Percentiles rank a stretch among this genome's conserved stretches.
These are phyloP conservation scores for Trichoderma pleuroti DNA, from an alignment of 2,329 filamentous ascomycete species.

Conservation along the genomic window DNA sequence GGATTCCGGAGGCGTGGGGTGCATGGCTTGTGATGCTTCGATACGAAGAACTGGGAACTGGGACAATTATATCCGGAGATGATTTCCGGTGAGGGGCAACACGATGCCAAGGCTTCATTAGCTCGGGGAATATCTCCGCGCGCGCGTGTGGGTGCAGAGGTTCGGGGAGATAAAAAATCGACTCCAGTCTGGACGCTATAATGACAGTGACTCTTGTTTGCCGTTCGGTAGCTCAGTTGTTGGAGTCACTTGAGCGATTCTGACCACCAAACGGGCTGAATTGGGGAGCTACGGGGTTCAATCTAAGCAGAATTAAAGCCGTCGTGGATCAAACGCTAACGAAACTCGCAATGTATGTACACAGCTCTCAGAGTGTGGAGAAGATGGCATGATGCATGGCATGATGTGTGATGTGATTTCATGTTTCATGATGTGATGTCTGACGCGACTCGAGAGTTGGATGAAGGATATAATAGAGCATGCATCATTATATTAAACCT, in stretches of 20 bases:
- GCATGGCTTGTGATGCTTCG: not conserved
- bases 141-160: not conserved
- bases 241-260: not conserved
- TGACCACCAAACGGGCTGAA: not conserved
- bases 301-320: not conserved
- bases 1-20: not conserved
- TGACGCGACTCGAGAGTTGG: not conserved
- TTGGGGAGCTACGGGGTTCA: not conserved
- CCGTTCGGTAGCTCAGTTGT: not conserved
- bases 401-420: not conserved
- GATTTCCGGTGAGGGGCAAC: constrained; percentile 2
- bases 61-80: not conserved
- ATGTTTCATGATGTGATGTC: not conserved
- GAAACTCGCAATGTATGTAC: not conserved
- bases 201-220: not conserved
- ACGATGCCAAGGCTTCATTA: not conserved
- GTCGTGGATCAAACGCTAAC: not conserved
- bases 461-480: not conserved
- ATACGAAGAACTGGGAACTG: not conserved
- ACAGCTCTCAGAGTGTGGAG: not conserved
- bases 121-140: not conserved
- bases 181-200: not conserved
- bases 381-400: not conserved
- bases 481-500: not conserved
- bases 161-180: constrained; percentile 1